phyloP scores from a whole-genome alignment of 495 filamentous ascomycete species.

The Amorphotheca resinae region DNA sequence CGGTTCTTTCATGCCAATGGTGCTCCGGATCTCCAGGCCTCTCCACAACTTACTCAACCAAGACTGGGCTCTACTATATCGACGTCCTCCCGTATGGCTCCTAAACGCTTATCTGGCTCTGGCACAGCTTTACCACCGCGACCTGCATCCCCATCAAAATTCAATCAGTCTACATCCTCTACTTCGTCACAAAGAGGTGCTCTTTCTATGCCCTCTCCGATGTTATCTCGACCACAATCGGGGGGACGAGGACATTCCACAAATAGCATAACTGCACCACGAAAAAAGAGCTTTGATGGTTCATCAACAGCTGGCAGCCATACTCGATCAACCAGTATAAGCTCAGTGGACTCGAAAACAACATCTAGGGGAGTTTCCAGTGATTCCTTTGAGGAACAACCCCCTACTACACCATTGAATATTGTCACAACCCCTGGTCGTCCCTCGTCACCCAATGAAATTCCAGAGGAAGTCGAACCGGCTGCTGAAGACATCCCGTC shows the following conservation, averaged over 20 bases:
- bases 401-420: slow-evolving; percentile 19
- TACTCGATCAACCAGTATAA: slow-evolving; percentile 14
- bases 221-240: slow-evolving; percentile 9
- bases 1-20: slow-evolving; percentile 75
- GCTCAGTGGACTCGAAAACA: slow-evolving; percentile 9
- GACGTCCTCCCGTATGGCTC: slow-evolving; percentile 25
- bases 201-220: slow-evolving; percentile 19
- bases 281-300: slow-evolving; percentile 20
- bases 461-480: slow-evolving; percentile 21
- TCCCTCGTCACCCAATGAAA: slow-evolving; percentile 32
- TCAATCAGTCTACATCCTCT: slow-evolving; percentile 20
- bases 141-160: slow-evolving; percentile 32
- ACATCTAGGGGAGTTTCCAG: slow-evolving; percentile 7
- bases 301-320: slow-evolving; percentile 14
- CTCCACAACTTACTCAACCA: slow-evolving; percentile 23
- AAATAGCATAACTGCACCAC: slow-evolving; percentile 11
- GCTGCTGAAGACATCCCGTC: slow-evolving; percentile 19
- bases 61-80: slow-evolving; percentile 32
- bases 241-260: slow-evolving; percentile 19
- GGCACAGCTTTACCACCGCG: slow-evolving; percentile 21
- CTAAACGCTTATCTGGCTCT: slow-evolving; percentile 20
- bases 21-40: slow-evolving; percentile 26
- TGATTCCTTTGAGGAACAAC: slow-evolving; percentile 1
- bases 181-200: slow-evolving; percentile 14
- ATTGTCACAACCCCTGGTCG: slow-evolving; percentile 17